Percentiles rank a stretch among this genome's conserved stretches.
phyloP scores from a whole-genome alignment of 352 stramenopile species.

The Globisporangium spinosum region DNA sequence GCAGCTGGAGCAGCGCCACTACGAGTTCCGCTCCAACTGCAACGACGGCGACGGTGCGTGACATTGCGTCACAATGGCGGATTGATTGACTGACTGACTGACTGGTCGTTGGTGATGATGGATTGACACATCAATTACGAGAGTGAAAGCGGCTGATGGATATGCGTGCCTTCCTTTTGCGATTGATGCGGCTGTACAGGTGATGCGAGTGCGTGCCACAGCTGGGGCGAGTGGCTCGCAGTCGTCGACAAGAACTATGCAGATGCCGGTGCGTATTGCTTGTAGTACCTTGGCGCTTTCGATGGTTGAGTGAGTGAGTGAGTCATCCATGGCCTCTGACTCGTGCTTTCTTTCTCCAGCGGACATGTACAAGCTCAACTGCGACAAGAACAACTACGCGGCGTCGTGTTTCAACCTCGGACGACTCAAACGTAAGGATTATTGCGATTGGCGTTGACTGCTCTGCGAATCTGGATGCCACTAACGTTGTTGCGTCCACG shows the following conservation, averaged over 20 bases:
- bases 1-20: constrained; percentile 81
- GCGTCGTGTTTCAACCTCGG: constrained; percentile 88
- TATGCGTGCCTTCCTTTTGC: not conserved
- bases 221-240: constrained; percentile 82
- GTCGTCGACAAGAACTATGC: constrained; percentile 87
- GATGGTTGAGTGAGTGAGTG: no score
- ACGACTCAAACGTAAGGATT: constrained; percentile 58
- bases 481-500: no score
- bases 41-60: constrained; percentile 61
- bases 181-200: constrained; percentile 18
- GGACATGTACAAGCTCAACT: constrained; percentile 82
- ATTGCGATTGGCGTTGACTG: not conserved
- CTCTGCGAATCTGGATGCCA: not conserved
- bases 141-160: not conserved
- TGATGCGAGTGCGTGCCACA: constrained; percentile 83
- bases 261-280: constrained; percentile 41
- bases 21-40: constrained; percentile 87
- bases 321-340: no score
- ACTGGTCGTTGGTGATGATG: no score
- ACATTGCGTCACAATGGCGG: not conserved
- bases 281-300: no score
- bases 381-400: constrained; percentile 70
- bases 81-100: no score
- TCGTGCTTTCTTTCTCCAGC: constrained; percentile 24
- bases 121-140: not conserved